Base-by-base conservation (phyloP, 1,139 yeast genomes). In the Saccharomyces hybrid region DNA sequence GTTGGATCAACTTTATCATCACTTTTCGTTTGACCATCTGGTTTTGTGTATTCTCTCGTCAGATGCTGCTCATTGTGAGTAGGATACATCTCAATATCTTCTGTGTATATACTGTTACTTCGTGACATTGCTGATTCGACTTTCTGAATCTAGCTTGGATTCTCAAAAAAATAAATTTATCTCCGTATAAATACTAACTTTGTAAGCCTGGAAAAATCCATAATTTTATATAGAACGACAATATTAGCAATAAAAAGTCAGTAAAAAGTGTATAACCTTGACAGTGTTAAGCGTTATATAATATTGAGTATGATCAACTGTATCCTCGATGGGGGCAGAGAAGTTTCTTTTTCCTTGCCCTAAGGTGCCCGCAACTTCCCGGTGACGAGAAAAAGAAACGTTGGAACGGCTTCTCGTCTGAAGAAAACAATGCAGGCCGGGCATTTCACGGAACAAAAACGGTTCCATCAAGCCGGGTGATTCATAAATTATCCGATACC, bases 31-130 rank as follows among this genome's bases (percentile, higher is more conserved):
- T 42, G 32, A 9, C 32, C 42, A 31, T 47, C 13, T 9, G 44
- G 44, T 38, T 5, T 38, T 9, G 44, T 19, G n/a, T 38, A 38
- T 23, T 38, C 44, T 19, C 26, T 38, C 13, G 44, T 38, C 6
- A 19, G 44, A 19, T 38, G 44, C 52, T 55, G 46, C 47, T 48
- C 56, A 52, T 54, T 13, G 6, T 29, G 14, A 28, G 44, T 16
- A 13, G 42, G 48, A 31, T 44, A 50, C 48, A 50, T 50, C 16
- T 46, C 28, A n/a, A 46, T 46, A 13, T 26, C 31, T 14, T 46
- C 31, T 46, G 31, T 26, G n/a, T 46, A 46, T 46, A 46, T 46
- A 46, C 31, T 38, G n/a, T 38, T 38, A 19, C 26, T 38, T 19
- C 25, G 44, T 38, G 44, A 38, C 44, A 38, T 38, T 16, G 7